phyloP scores from a whole-genome alignment of 371 early-diverging fungal species.

The Smittium mucronatum region DNA sequence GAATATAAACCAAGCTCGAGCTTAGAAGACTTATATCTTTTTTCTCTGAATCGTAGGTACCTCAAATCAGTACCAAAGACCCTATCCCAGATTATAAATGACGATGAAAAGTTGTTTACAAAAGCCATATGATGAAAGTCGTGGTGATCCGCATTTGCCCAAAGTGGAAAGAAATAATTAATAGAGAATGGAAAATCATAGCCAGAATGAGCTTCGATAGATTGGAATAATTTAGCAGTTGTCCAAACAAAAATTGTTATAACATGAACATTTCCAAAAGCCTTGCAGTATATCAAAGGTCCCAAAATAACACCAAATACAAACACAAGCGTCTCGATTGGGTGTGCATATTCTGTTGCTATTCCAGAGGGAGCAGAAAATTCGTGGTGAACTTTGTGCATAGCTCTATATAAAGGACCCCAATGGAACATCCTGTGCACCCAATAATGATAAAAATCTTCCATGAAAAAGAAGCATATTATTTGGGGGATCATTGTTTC shows the following conservation, averaged over 20 bases:
- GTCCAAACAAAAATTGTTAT: conserved; percentile 40
- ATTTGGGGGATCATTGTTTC: conserved; percentile 30
- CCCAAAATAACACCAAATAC: no score
- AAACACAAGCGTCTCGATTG: conserved; percentile 39
- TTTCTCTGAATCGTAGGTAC: no score
- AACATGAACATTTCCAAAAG: conserved; percentile 39
- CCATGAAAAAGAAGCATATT: conserved; percentile 32
- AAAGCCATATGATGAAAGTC: no score
- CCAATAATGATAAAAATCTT: conserved; percentile 43
- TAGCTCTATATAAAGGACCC: no score
- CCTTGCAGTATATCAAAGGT: conserved; percentile 33
- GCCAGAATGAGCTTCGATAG: conserved; percentile 48
- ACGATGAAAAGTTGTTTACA: conserved; percentile 51
- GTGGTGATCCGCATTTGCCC: conserved; percentile 35
- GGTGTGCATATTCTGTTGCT: conserved; percentile 43
- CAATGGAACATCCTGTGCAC: conserved; percentile 44
- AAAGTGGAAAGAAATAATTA: conserved; percentile 34
- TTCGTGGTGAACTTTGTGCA: conserved; percentile 47
- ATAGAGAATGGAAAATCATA: conserved; percentile 40
- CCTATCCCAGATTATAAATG: conserved; percentile 75
- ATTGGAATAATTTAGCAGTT: conserved; percentile 37
- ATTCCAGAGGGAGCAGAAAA: conserved; percentile 45
- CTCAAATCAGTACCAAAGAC: conserved; percentile 65
- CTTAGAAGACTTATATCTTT: no score
- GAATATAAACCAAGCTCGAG: no score